Base-by-base conservation (phyloP, 2,329 filamentous ascomycete genomes). In the Aspergillus glaucus region DNA sequence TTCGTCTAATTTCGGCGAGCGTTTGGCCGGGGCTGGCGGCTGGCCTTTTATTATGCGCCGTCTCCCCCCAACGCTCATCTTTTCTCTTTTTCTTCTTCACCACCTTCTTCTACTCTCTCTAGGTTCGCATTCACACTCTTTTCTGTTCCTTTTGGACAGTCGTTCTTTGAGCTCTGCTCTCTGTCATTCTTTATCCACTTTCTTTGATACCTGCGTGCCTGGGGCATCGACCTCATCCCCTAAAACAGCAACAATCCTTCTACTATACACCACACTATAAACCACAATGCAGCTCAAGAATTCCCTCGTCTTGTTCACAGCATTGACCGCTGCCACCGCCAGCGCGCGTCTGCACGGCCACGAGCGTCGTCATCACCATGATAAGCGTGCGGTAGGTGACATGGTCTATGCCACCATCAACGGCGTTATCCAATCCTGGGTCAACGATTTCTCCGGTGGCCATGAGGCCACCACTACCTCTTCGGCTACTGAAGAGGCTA, bases 271-370 rank as follows among this genome's bases (percentile, higher is more conserved):
- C 4, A 12, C 22, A 37, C 45, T 44, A 34, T 19, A 10, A 12
- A 42, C 41, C 56, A 65, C 46, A 30, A 71, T 71, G 68, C 66
- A 68, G 52, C 49, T 70, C 57, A 68, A 70, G 55, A 66, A 67
- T 55, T 63, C 66, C 17, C 41, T 68, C 51, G 48, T 68, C 47
- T 52, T 70, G 50, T 50, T 68, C 48, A 61, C 65, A 48, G 66
- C 67, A 46, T 47, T 70, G 61, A 62, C 64, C 55, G 67, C 67
- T 50, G 59, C 66, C 53, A 62, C 63, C 36, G 58, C 65, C 28
- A 57, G 65, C 36, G 68, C 65, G 51, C 67, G 66, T 52, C 53
- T 62, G 39, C 67, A 70, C 57, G 65, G 64, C 51, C 67, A 70
- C 50, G 62, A 69, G 47, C 67, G 66, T 52, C 67, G 66, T 49